phyloP scores from a whole-genome alignment of 371 early-diverging fungal species.

The Entomophthora muscae region DNA sequence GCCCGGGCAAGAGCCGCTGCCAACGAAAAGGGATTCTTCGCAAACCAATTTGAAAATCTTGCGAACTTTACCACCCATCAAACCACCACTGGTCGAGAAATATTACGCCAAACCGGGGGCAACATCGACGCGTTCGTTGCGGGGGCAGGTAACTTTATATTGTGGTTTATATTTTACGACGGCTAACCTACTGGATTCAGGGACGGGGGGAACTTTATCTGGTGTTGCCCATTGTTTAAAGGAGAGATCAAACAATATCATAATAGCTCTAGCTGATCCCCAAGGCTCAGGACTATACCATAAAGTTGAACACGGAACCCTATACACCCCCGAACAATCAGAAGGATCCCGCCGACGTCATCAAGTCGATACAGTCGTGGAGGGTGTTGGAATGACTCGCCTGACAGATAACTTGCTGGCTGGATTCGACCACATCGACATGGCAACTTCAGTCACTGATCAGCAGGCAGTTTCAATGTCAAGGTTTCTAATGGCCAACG shows the following conservation, averaged over 20 bases:
- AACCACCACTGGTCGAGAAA: conserved; percentile 77
- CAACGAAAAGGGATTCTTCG: conserved; percentile 55
- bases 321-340: conserved; percentile 72
- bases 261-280: conserved; percentile 77
- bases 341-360: conserved; percentile 85
- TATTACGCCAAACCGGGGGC: conserved; percentile 50
- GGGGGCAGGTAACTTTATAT: conserved; percentile 36
- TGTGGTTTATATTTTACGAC: background rate
- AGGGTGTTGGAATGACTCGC: conserved; percentile 92
- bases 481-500: conserved; percentile 59
- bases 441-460: conserved; percentile 76
- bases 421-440: conserved; percentile 33
- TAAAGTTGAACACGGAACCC: conserved; percentile 73
- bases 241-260: conserved; percentile 30
- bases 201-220: conserved; percentile 89
- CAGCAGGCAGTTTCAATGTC: conserved; percentile 84
- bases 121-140: conserved; percentile 64
- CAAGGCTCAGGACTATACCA: conserved; percentile 83
- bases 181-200: conserved; percentile 12
- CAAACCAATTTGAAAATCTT: conserved; percentile 87
- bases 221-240: conserved; percentile 74
- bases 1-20: conserved; percentile 58
- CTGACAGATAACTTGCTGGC: conserved; percentile 70
- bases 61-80: conserved; percentile 69
- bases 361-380: conserved; percentile 91